phyloP scores from a whole-genome alignment of 1,139 yeast genomes.

The Pichia sp. region DNA sequence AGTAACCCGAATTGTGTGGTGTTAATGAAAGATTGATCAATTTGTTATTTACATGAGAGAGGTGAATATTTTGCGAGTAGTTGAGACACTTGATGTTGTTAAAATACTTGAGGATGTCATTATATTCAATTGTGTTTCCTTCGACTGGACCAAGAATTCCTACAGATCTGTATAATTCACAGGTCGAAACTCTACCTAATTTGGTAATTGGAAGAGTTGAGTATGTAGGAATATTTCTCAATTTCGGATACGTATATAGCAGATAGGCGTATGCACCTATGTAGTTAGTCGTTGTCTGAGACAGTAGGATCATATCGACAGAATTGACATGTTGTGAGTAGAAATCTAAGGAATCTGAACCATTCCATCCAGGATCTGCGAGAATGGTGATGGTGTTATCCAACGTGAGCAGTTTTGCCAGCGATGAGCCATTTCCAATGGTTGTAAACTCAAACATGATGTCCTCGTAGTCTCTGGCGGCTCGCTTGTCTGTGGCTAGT shows the following conservation, averaged over 20 bases:
- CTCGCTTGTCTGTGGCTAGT: too few relatives aligned
- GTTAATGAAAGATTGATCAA: conserved; percentile 68
- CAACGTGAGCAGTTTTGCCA: conserved; percentile 44
- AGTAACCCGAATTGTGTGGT: conserved; percentile 90
- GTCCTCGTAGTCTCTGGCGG: too few relatives aligned
- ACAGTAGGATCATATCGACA: conserved; percentile 67
- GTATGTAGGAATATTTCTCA: conserved; percentile 71
- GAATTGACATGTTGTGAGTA: conserved; percentile 36
- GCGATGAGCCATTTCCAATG: conserved; percentile 19
- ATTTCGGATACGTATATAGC: conserved; percentile 60
- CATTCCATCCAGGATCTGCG: conserved; percentile 78
- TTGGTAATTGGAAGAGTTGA: conserved; percentile 88
- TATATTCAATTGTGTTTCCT: conserved; percentile 59
- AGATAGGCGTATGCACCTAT: conserved; percentile 78
- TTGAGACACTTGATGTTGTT: conserved; percentile 57
- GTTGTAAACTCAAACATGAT: conserved; percentile 20
- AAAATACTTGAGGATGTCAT: conserved; percentile 64
- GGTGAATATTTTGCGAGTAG: conserved; percentile 72
- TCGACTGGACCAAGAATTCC: conserved; percentile 78
- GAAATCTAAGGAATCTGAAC: conserved; percentile 29
- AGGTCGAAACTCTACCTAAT: conserved; percentile 80
- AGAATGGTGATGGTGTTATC: conserved; percentile 49
- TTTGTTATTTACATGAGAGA: conserved; percentile 39
- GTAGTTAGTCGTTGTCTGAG: conserved; percentile 83
- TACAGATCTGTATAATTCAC: conserved; percentile 70